phyloP scores from a whole-genome alignment of 2,329 filamentous ascomycete species.

The Albophoma yamanashiensis region DNA sequence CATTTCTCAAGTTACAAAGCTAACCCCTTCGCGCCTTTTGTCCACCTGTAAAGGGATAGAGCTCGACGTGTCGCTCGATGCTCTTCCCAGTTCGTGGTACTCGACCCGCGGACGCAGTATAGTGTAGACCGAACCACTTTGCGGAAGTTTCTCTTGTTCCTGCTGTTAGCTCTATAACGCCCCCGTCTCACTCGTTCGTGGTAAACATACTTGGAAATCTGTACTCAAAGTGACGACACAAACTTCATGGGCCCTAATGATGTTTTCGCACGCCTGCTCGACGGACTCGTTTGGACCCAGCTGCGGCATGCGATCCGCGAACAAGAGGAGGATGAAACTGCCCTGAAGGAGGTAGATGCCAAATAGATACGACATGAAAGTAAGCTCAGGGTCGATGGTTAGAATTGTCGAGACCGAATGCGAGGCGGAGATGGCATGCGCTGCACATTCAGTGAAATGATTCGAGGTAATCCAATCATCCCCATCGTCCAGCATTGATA shows the following conservation, averaged over 20 bases:
- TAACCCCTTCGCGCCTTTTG: constrained; percentile 22
- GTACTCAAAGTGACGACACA: constrained; percentile 38
- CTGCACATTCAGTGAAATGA: constrained; percentile 32
- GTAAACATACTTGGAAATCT: constrained; percentile 32
- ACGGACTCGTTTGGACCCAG: constrained; percentile 33
- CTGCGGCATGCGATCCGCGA: constrained; percentile 37
- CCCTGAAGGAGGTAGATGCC: constrained; percentile 41
- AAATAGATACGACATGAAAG: constrained; percentile 41
- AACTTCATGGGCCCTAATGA: constrained; percentile 38
- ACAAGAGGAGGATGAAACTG: constrained; percentile 36
- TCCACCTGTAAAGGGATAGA: constrained; percentile 44
- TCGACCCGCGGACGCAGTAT: constrained; percentile 32
- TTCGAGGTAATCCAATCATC: constrained; percentile 37
- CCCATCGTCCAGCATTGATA: constrained; percentile 36
- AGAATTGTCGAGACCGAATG: constrained; percentile 34
- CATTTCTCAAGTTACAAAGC: constrained; percentile 12
- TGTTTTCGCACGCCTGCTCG: constrained; percentile 36
- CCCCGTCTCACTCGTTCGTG: neutral
- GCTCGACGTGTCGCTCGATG: constrained; percentile 34
- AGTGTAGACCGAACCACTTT: constrained; percentile 39
- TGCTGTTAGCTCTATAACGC: neutral
- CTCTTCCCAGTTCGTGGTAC: constrained; percentile 28
- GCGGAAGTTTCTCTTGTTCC: constrained; percentile 37
- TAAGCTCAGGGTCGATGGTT: constrained; percentile 35
- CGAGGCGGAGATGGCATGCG: constrained; percentile 34